A percentile compares a stretch with the other conserved stretches of the same genome.
Conservation (phyloP, 2,329 filamentous ascomycete genomes). For the Cladosporium halotolerans region DNA sequence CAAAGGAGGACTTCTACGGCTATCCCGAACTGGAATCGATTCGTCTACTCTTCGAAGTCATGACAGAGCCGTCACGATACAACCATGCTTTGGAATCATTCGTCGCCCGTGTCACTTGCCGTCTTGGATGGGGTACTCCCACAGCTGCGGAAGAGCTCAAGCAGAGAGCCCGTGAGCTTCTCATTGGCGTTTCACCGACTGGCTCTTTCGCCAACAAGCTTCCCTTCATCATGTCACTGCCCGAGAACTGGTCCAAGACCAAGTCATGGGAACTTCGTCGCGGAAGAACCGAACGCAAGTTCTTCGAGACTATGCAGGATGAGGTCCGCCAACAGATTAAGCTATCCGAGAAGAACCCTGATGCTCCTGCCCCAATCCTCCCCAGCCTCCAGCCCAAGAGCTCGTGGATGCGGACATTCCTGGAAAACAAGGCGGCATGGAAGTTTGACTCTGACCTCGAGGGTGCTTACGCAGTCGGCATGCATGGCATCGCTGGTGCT, state of each 20-base stretch:
- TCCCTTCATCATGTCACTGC: conserved; percentile 40
- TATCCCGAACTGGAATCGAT: conserved; percentile 42
- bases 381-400: conserved; percentile 22
- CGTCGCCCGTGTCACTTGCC: conserved; percentile 42
- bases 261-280: conserved; percentile 42
- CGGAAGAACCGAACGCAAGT: conserved; percentile 37
- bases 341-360: background rate
- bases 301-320: conserved; percentile 40
- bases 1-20: conserved; percentile 35
- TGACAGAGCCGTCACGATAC: conserved; percentile 38
- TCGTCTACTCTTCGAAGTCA: conserved; percentile 39
- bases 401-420: conserved; percentile 41
- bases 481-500: conserved; percentile 43
- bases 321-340: conserved; percentile 26
- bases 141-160: conserved; percentile 42
- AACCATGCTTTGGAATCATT: conserved; percentile 41
- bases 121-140: conserved; percentile 41
- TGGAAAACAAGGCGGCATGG: conserved; percentile 35
- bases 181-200: conserved; percentile 41
- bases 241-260: conserved; percentile 36
- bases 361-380: conserved; percentile 18
- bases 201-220: conserved; percentile 42
- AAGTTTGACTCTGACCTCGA: conserved; percentile 39
- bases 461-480: conserved; percentile 41
- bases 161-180: conserved; percentile 40